A percentile compares a stretch with the other conserved stretches of the same genome.
Conservation (phyloP, 331 rosid species). For the Phaseolus coccineus region DNA sequence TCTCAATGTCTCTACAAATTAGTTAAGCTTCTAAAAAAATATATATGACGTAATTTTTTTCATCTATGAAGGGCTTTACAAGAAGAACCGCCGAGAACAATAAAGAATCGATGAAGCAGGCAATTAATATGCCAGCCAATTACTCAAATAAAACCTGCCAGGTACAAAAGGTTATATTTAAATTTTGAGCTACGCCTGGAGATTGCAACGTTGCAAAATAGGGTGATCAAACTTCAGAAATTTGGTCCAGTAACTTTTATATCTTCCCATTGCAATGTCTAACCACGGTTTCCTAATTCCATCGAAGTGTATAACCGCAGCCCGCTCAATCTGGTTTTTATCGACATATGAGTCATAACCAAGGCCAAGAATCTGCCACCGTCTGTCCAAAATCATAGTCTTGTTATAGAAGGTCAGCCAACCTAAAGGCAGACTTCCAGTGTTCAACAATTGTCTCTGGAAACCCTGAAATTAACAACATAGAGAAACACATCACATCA, state of each 20-base stretch:
- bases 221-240: conserved; percentile 65
- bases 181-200: conserved; percentile 64
- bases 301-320: conserved; percentile 89
- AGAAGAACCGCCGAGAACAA: conserved; percentile 56
- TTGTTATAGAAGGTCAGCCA: conserved; percentile 91
- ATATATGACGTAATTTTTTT: conserved; percentile 42
- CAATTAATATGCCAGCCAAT: conserved; percentile 48
- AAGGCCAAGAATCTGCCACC: conserved; percentile 87
- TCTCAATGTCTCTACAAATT: conserved; percentile 51
- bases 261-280: conserved; percentile 77
- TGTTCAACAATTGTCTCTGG: conserved; percentile 69
- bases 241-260: conserved; percentile 79
- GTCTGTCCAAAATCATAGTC: conserved; percentile 68
- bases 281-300: conserved; percentile 97
- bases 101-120: conserved; percentile 60
- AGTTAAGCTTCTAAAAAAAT: conserved; percentile 55
- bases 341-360: conserved; percentile 64
- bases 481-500: conserved; percentile 39
- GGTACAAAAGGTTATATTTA: conserved; percentile 5
- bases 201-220: conserved; percentile 85
- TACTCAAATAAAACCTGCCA: conserved; percentile 31
- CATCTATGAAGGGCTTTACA: conserved; percentile 63
- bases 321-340: conserved; percentile 61
- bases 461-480: conserved; percentile 68
- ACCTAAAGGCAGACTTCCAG: conserved; percentile 87